These are phyloP conservation scores for Heterobasidion annosum DNA, from an alignment of 1,284 basidiomycete species.

Conservation along the genomic window DNA sequence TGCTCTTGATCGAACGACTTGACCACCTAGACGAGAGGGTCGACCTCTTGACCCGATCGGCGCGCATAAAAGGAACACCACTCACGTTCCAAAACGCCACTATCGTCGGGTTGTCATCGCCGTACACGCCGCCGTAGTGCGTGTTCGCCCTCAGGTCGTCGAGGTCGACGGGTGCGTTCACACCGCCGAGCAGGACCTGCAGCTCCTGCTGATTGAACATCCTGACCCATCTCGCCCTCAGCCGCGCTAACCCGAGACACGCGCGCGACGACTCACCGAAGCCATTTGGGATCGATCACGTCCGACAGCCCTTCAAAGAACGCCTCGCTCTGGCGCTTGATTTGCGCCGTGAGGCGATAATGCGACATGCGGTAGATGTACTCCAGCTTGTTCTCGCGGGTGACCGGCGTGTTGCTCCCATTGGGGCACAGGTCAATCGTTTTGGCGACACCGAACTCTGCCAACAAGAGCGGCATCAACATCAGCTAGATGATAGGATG, in stretches of 20 bases:
- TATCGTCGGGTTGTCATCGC: constrained; percentile 64
- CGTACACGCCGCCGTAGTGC: constrained; percentile 71
- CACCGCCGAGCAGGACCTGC: constrained; percentile 78
- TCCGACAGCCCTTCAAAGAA: constrained; percentile 84
- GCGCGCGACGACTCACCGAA: constrained; percentile 43
- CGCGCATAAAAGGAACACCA: constrained; percentile 2
- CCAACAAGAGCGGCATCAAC: constrained; percentile 1
- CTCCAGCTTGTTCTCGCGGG: constrained; percentile 81
- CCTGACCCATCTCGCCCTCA: constrained; percentile 25
- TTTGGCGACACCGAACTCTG: constrained; percentile 82
- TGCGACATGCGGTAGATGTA: constrained; percentile 91
- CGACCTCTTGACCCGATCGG: too few relatives aligned
- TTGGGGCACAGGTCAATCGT: constrained; percentile 78
- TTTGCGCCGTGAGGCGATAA: constrained; percentile 85
- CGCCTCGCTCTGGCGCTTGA: constrained; percentile 77
- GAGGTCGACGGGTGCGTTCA: constrained; percentile 75
- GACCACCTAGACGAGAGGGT: constrained; percentile 45
- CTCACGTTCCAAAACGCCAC: constrained; percentile 68
- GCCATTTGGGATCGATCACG: constrained; percentile 86
- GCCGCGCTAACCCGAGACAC: not conserved
- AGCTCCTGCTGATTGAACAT: constrained; percentile 96
- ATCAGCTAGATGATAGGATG: not conserved
- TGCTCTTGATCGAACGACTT: constrained; percentile 69
- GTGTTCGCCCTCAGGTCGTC: constrained; percentile 72
- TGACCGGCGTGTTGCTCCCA: constrained; percentile 83